These are phyloP conservation scores for Pseudotulostoma volvatum DNA, from an alignment of 495 filamentous ascomycete species.

Conservation along the genomic window DNA sequence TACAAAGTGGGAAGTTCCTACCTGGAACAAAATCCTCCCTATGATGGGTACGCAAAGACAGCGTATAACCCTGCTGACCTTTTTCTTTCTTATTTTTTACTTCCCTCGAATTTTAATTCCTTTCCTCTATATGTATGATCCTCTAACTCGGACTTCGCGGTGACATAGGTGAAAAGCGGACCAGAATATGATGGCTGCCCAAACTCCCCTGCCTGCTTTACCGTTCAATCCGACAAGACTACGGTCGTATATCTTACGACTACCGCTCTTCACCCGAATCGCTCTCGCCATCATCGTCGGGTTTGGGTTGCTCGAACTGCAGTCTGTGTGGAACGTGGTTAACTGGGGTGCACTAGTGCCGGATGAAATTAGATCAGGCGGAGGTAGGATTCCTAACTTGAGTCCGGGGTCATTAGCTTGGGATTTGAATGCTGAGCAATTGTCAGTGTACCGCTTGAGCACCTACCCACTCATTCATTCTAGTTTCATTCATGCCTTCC, in stretches of 20 bases:
- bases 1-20: no score
- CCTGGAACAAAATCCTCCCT: no score
- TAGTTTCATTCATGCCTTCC: constrained; percentile 57
- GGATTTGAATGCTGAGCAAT: constrained; percentile 1
- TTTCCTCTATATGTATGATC: no score
- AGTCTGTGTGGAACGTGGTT: constrained; percentile 48
- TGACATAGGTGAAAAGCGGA: no score
- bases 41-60: no score
- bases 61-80: no score
- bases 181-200: constrained; percentile 20
- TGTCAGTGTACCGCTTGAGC: constrained; percentile 75
- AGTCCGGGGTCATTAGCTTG: background rate
- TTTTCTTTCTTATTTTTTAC: no score
- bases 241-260: constrained; percentile 58
- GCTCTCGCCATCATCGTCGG: constrained; percentile 48
- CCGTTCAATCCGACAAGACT: constrained; percentile 34
- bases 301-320: constrained; percentile 50
- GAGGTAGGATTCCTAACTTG: constrained; percentile 42
- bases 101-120: no score
- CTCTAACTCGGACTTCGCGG: no score
- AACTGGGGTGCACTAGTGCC: constrained; percentile 69
- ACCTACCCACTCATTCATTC: constrained; percentile 82
- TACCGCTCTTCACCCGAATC: constrained; percentile 79
- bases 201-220: constrained; percentile 24
- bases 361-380: constrained; percentile 48